phyloP scores from a whole-genome alignment of 164 flowering plant species.

The Litsea cubeba region DNA sequence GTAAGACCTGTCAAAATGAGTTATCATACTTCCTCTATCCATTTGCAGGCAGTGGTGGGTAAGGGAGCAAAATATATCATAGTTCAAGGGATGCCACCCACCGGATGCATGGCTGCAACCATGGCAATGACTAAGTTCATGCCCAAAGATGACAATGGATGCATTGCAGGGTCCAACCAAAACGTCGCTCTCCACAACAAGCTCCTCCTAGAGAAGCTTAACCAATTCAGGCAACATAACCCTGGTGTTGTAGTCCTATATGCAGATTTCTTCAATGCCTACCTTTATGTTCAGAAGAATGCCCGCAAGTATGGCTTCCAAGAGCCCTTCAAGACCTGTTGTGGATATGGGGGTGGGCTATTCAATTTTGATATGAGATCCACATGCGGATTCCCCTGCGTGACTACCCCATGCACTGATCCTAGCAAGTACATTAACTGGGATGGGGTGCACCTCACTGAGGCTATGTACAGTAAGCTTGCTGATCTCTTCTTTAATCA shows the following conservation, averaged over 20 bases:
- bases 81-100: conserved; percentile 62
- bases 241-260: conserved; percentile 54
- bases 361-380: conserved; percentile 42
- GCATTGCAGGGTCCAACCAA: too few relatives aligned
- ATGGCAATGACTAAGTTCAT: conserved; percentile 35
- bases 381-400: conserved; percentile 43
- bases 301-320: conserved; percentile 39
- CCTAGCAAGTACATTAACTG: conserved; percentile 61
- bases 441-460: conserved; percentile 74
- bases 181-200: too few relatives aligned
- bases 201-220: too few relatives aligned
- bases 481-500: conserved; percentile 35
- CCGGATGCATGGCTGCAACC: conserved; percentile 83
- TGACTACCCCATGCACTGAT: conserved; percentile 31
- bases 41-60: conserved; percentile 41
- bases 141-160: conserved; percentile 17
- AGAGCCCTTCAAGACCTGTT: conserved; percentile 60
- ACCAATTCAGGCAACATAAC: conserved; percentile 32
- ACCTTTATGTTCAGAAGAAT: conserved; percentile 35
- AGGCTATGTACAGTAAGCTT: conserved; percentile 43
- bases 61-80: conserved; percentile 72
- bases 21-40: too few relatives aligned
- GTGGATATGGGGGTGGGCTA: conserved; percentile 55
- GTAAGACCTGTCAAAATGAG: too few relatives aligned
- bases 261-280: conserved; percentile 61